phyloP scores from a whole-genome alignment of 768 basidiomycete species.

The Paxillus involutus region DNA sequence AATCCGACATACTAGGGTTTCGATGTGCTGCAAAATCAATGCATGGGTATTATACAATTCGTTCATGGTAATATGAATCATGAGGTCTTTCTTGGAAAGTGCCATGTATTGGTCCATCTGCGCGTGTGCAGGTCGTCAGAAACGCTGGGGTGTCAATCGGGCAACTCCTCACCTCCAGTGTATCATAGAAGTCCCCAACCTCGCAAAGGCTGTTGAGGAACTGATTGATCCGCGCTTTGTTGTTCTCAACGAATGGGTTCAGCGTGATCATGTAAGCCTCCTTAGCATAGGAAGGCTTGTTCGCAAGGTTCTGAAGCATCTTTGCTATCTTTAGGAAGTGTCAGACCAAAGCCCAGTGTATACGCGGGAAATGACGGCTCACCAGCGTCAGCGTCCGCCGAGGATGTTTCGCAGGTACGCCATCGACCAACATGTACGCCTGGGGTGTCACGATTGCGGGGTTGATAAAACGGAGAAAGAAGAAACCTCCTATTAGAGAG shows the following conservation, averaged over 20 bases:
- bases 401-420: slow-evolving; percentile 96
- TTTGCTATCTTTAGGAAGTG: slow-evolving; percentile 79
- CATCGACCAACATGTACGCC: slow-evolving; percentile 99
- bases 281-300: slow-evolving; percentile 97
- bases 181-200: slow-evolving; percentile 99
- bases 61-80: slow-evolving; percentile 98
- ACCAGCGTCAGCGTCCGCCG: slow-evolving; percentile 92
- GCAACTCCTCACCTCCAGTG: slow-evolving; percentile 73
- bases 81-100: slow-evolving; percentile 96
- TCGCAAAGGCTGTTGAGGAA: slow-evolving; percentile 97
- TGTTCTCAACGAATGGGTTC: slow-evolving; percentile 98
- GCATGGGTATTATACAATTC: slow-evolving; percentile 99
- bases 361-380: slow-evolving; percentile 13
- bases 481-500: slow-evolving; percentile 98
- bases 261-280: slow-evolving; percentile 98
- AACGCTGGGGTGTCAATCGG: not conserved
- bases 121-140: not conserved
- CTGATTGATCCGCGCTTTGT: slow-evolving; percentile 96
- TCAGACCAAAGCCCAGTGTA: slow-evolving; percentile 2
- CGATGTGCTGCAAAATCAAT: slow-evolving; percentile 91
- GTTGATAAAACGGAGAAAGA: slow-evolving; percentile 99
- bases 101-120: slow-evolving; percentile 99
- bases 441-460: slow-evolving; percentile 99
- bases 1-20: slow-evolving; percentile 70
- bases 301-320: slow-evolving; percentile 99